Conservation (phyloP, 1,139 yeast genomes). For the Diutina mesorugosa region DNA sequence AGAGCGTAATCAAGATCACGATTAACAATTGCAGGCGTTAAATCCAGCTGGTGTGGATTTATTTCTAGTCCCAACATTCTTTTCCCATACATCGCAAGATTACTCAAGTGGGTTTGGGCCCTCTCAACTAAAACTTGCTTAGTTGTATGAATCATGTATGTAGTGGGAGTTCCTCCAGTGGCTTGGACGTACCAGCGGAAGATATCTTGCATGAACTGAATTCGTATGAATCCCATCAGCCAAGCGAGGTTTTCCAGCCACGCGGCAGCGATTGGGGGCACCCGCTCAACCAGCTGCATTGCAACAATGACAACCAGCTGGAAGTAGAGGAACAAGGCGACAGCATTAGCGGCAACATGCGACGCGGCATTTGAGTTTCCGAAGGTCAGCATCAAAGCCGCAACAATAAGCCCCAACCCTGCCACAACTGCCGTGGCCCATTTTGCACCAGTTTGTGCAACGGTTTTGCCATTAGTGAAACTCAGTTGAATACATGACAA, state of each 20-base stretch:
- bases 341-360: conserved; percentile 63
- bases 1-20: conserved; percentile 21
- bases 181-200: conserved; percentile 74
- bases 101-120: conserved; percentile 21
- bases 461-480: conserved; percentile 63
- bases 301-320: conserved; percentile 64
- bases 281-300: conserved; percentile 60
- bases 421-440: conserved; percentile 81
- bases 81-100: conserved; percentile 13
- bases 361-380: conserved; percentile 76
- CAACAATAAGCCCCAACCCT: conserved; percentile 59
- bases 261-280: conserved; percentile 70
- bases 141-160: conserved; percentile 43
- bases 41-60: conserved; percentile 4
- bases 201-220: conserved; percentile 59
- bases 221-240: conserved; percentile 72
- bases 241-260: conserved; percentile 78
- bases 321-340: conserved; percentile 61
- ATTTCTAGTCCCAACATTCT: conserved; percentile 2
- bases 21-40: conserved; percentile 5
- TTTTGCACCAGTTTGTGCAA: conserved; percentile 62
- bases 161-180: conserved; percentile 63
- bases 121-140: conserved; percentile 59
- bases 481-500: conserved; percentile 61
- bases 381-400: conserved; percentile 56